phyloP scores from a whole-genome alignment of 2,329 filamentous ascomycete species.

The Gliomastix tumulicola region DNA sequence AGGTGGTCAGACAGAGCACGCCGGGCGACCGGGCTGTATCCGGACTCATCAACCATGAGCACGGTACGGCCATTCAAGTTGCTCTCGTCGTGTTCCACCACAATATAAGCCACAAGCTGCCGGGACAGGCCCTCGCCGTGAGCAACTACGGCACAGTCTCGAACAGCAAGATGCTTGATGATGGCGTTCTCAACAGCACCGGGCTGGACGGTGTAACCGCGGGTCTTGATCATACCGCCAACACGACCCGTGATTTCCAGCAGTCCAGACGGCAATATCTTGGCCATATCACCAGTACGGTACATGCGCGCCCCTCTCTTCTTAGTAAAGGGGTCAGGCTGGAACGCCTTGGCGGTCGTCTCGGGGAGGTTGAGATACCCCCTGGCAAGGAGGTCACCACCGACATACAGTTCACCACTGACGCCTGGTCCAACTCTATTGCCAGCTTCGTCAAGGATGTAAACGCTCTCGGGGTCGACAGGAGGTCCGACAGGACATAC shows the following conservation, averaged over 20 bases:
- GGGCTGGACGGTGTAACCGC: constrained; percentile 72
- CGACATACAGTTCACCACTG: constrained; percentile 68
- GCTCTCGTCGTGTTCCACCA: constrained; percentile 56
- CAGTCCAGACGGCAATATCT: constrained; percentile 58
- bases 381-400: constrained; percentile 65
- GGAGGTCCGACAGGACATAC: constrained; percentile 72
- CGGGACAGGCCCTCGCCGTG: constrained; percentile 69
- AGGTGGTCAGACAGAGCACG: constrained; percentile 58
- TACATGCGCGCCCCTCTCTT: constrained; percentile 63
- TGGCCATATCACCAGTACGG: constrained; percentile 64
- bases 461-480: constrained; percentile 59
- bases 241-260: constrained; percentile 72
- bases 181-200: constrained; percentile 71
- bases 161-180: constrained; percentile 61
- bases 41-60: constrained; percentile 62
- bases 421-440: constrained; percentile 55
- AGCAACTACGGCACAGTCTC: constrained; percentile 64
- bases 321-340: constrained; percentile 55
- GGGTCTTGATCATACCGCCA: constrained; percentile 74
- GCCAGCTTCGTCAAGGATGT: constrained; percentile 65
- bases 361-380: constrained; percentile 78
- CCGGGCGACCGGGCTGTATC: constrained; percentile 63
- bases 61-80: constrained; percentile 54
- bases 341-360: constrained; percentile 67
- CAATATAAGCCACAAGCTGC: constrained; percentile 71